Evolutionary conservation across 129 eudicot species (phyloP).

Genomic region (Flaveria linearis): DNA sequence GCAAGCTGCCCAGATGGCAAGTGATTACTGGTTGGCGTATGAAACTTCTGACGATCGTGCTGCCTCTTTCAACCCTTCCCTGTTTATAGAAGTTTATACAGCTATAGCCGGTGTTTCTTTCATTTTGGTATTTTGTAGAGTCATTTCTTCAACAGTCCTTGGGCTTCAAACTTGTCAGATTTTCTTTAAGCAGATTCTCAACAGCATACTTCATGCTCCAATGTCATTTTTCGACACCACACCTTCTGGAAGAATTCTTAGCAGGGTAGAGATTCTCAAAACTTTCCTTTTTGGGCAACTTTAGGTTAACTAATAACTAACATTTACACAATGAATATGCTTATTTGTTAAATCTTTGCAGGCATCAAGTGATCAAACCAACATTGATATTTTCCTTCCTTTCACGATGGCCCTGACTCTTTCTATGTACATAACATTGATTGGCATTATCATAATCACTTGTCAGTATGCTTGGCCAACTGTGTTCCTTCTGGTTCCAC

Average conservation of each 20-base stretch:
- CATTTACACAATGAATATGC: background rate
- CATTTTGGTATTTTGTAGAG: constrained; percentile 43
- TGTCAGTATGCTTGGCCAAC: constrained; percentile 96
- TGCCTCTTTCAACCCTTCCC: constrained; percentile 51
- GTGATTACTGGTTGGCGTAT: constrained; percentile 83
- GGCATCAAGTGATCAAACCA: constrained; percentile 90
- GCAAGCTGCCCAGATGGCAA: constrained; percentile 56
- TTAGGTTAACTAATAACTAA: background rate
- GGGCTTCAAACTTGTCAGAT: constrained; percentile 73
- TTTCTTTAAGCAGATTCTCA: constrained; percentile 61
- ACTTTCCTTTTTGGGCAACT: background rate
- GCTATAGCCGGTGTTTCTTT: constrained; percentile 44
- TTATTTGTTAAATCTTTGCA: constrained; percentile 31
- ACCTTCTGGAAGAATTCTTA: constrained; percentile 85
- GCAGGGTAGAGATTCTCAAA: constrained; percentile 51
- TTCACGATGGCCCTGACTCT: constrained; percentile 45
- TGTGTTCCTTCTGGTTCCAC: constrained; percentile 63
- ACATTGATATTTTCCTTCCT: constrained; percentile 68
- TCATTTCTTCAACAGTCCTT: constrained; percentile 41
- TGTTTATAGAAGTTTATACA: constrained; percentile 63
- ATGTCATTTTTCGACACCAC: constrained; percentile 92
- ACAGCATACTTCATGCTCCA: constrained; percentile 79
- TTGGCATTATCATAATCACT: constrained; percentile 67
- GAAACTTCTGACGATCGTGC: constrained; percentile 66
- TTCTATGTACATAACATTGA: constrained; percentile 49